phyloP scores from a whole-genome alignment of 352 stramenopile species.

The Globisporangium recalcitrans region DNA sequence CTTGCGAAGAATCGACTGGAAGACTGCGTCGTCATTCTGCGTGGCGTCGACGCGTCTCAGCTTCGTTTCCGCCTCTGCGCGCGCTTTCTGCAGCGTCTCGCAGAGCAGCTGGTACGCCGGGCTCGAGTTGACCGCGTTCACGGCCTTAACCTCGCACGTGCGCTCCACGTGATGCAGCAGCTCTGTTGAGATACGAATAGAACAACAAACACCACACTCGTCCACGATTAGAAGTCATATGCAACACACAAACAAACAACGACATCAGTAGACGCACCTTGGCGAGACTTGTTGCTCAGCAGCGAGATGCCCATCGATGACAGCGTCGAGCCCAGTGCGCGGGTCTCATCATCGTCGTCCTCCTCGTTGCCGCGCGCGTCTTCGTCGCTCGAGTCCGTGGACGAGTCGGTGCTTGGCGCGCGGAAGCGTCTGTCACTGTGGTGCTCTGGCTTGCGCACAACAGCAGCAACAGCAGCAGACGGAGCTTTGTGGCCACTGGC shows the following conservation, averaged over 20 bases:
- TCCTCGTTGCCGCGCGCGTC: constrained; percentile 17
- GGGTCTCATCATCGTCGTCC: constrained; percentile 9
- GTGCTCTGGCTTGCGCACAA: background rate
- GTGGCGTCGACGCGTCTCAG: constrained; percentile 23
- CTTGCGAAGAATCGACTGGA: constrained; percentile 26
- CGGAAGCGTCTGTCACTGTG: constrained; percentile 25
- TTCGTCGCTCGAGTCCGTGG: constrained; percentile 43
- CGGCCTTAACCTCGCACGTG: constrained; percentile 55
- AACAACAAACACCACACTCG: background rate
- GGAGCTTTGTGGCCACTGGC: background rate
- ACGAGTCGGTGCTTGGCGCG: constrained; percentile 41
- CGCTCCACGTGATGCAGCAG: constrained; percentile 58
- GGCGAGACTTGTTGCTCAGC: constrained; percentile 18
- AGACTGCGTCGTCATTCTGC: constrained; percentile 12
- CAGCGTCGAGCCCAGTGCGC: constrained; percentile 4
- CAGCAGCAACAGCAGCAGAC: no score
- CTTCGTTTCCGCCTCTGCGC: constrained; percentile 43
- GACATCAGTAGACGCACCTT: constrained; percentile 20
- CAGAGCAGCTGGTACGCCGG: constrained; percentile 55
- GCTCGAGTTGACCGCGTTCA: constrained; percentile 45
- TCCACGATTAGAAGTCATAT: no score
- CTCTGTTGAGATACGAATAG: constrained; percentile 28
- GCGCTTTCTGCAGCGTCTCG: constrained; percentile 49
- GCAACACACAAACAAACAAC: no score
- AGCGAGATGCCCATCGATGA: constrained; percentile 10